Base-by-base conservation (phyloP, 1,284 basidiomycete species). In the Golubevia pallescens region DNA sequence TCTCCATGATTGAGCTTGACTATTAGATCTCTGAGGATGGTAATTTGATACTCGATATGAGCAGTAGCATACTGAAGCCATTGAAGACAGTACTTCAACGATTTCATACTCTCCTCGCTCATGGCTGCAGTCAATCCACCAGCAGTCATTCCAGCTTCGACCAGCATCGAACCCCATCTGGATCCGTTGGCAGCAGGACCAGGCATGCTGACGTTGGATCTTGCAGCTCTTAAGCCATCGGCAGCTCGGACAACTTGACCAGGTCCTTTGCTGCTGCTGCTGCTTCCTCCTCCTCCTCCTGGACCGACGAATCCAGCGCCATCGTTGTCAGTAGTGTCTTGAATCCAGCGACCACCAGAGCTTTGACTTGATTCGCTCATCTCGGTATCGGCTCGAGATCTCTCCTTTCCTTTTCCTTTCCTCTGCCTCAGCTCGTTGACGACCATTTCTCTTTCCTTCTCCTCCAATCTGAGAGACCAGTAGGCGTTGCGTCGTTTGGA, bases 1-100 rank as follows among this genome's bases (percentile, higher is more conserved):
- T 78, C 73, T 56, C 78, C 74, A 57, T 77, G 70, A 57, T 78
- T 81, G 63, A 83, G 70, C 62, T 75, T 74, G 67, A 77, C 78
- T 21, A 83, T 83, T 7, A 80, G 69, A 38, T 79, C 80, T 16
- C 93, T 91, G 10, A 96, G 88, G 57, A 93, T 89, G 16, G 92
- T 88, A 62, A 95, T 95, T 79, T 95, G 94, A 6, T 91, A 90
- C 78, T 95, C 93, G 75, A 95, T 93, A 74, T 93, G 93, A 1
- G 89, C 88, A 0, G 93, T 95, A 7, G 94, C 94, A 78, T 93
- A 95, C 92, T 92, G 91, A n/a, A 96, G 87, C 93, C 93, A 95
- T 67, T 93, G 90, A 42, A 95, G 86, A 86, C 93, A 94, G 81
- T 94, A 95, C 82, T 92, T 91, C 59, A 96, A 86, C 62, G 91